These are phyloP conservation scores for Sarocladiaceae sp. DNA, from an alignment of 2,329 filamentous ascomycete genomes.

Conservation along the genomic window DNA sequence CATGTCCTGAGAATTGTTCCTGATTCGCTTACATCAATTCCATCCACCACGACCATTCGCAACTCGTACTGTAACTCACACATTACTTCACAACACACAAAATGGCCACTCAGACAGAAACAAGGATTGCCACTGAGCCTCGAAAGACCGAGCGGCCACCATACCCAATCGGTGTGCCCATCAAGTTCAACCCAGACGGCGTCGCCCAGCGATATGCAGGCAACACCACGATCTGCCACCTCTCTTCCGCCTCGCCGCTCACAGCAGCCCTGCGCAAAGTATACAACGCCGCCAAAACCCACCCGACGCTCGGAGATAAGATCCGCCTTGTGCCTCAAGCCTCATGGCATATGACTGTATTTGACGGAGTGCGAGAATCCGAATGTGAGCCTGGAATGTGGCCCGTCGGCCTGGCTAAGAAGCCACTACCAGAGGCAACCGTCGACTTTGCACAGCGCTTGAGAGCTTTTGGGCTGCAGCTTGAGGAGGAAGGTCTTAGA, in stretches of 20 bases:
- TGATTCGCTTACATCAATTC: too few relatives aligned
- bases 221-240: constrained; percentile 17
- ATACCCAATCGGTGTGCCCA: constrained; percentile 15
- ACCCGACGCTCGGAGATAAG: constrained; percentile 12
- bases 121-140: background rate
- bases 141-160: constrained; percentile 6
- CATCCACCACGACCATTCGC: too few relatives aligned
- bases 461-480: constrained; percentile 9
- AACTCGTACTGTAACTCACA: background rate
- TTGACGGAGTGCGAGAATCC: constrained; percentile 17
- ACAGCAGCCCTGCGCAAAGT: constrained; percentile 12
- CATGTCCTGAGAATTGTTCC: too few relatives aligned
- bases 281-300: constrained; percentile 14
- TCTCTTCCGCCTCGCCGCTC: constrained; percentile 12
- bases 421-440: constrained; percentile 13
- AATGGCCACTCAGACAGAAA: background rate
- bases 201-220: constrained; percentile 15
- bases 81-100: background rate
- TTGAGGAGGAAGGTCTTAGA: constrained; percentile 13
- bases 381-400: constrained; percentile 17
- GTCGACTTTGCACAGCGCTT: constrained; percentile 13
- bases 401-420: constrained; percentile 14
- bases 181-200: constrained; percentile 15
- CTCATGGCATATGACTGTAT: constrained; percentile 20
- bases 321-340: constrained; percentile 15